Evolutionary conservation across 2,329 filamentous ascomycete species (phyloP), one percentile per base, ranked within the genome.

Genomic region (Xylariaceae sp.): DNA sequence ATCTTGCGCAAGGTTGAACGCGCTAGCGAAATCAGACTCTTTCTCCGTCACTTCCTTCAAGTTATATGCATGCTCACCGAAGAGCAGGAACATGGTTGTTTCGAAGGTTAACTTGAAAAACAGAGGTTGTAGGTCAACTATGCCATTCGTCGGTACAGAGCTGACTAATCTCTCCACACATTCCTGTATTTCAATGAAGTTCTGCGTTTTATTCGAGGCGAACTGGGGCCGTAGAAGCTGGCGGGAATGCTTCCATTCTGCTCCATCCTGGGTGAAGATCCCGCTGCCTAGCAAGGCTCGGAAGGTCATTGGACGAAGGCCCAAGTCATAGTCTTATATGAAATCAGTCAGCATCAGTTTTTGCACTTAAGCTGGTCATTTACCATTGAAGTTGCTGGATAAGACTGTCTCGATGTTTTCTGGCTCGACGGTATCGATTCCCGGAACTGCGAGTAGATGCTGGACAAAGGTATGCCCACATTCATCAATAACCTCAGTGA

Each of bases 211-310:
- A 9, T 42, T 35, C n/a, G 23, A 41, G 2, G 42, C 32, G 26
- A 56, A 44, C 13, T 45, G 36, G 5, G 48, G 43, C 18, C 37
- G 47, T 2, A 55, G 26, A 15, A 46, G 16, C 2, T 40, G 24
- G 6, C 51, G 51, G 3, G 53, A 52, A 27, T 43, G 29, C 24
- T 29, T 32, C 48, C 42, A 49, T 2, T 41, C 18, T 11, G 10
- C 42, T 2, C 42, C 53, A 20, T 56, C 53, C 13, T 43, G 23
- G 2, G 40, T 45, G 43, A 56, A 56, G 7, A 56, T 45, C 3
- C 48, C 48, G 21, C 23, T 35, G 10, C 48, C 53, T 4, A 50
- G 30, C n/a, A 50, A 18, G 2, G 51, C 42, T 4, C 29, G 33
- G 26, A 53, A 47, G 9, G 35, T 36, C 21, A 43, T 24, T 8